These are phyloP conservation scores for Beauveria sp. DNA, from an alignment of 2,329 filamentous ascomycete species.

Conservation along the genomic window DNA sequence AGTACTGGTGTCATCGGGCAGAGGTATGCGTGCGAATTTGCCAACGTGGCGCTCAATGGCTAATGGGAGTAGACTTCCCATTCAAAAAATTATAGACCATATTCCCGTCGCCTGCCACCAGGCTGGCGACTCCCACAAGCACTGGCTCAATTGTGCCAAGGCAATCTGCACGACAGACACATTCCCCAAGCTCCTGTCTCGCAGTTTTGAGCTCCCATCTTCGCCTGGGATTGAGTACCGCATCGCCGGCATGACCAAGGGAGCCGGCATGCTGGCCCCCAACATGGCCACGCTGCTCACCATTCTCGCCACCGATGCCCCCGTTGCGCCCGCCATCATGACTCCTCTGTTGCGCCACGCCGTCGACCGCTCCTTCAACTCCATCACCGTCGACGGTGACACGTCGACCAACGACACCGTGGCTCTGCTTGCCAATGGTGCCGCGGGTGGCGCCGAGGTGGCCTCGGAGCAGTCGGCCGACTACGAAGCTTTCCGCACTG, in stretches of 20 bases:
- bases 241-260: slow-evolving; percentile 94
- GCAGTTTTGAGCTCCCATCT: slow-evolving; percentile 75
- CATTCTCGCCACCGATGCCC: slow-evolving; percentile 85
- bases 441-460: slow-evolving; percentile 66
- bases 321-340: slow-evolving; percentile 61
- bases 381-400: slow-evolving; percentile 93
- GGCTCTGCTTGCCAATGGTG: slow-evolving; percentile 90
- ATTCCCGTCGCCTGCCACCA: slow-evolving; percentile 69
- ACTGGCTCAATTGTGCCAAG: slow-evolving; percentile 80
- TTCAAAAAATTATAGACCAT: slow-evolving; percentile 77
- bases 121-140: slow-evolving; percentile 67
- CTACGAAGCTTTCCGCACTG: slow-evolving; percentile 60
- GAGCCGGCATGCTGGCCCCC: slow-evolving; percentile 97
- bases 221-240: slow-evolving; percentile 68
- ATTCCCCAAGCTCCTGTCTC: slow-evolving; percentile 90
- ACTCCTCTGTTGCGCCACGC: slow-evolving; percentile 64
- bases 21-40: slow-evolving; percentile 41
- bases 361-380: slow-evolving; percentile 84
- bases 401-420: slow-evolving; percentile 97
- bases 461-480: slow-evolving; percentile 47
- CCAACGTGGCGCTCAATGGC: slow-evolving; percentile 1
- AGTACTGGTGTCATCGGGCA: slow-evolving; percentile 97
- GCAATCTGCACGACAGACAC: slow-evolving; percentile 98
- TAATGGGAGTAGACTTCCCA: slow-evolving; percentile 57
- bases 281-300: slow-evolving; percentile 97